Conservation (phyloP, 768 basidiomycete genomes). For the Terana coerulea region DNA sequence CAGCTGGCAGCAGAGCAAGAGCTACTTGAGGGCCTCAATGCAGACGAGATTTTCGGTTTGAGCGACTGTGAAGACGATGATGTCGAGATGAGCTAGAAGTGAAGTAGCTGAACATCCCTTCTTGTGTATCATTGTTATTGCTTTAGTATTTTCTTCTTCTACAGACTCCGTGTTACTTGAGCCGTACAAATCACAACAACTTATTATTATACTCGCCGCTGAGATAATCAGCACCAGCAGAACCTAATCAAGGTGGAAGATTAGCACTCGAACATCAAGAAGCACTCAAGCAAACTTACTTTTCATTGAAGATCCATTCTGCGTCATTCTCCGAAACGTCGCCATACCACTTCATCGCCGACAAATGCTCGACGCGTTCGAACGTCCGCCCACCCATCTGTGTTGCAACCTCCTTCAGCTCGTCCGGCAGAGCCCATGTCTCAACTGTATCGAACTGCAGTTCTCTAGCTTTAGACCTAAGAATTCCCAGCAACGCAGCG, state of each 20-base stretch:
- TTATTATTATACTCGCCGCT: too few species aligned
- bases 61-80: conserved; percentile 26
- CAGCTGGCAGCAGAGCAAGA: conserved; percentile 55
- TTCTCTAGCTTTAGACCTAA: conserved; percentile 33
- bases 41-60: conserved; percentile 22
- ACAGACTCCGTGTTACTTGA: too few species aligned
- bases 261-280: not conserved
- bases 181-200: too few species aligned
- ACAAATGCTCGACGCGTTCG: conserved; percentile 36
- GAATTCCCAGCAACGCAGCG: conserved; percentile 29
- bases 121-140: too few species aligned
- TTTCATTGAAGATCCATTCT: conserved; percentile 48
- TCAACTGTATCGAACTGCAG: conserved; percentile 38
- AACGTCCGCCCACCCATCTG: conserved; percentile 29
- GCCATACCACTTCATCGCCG: conserved; percentile 50
- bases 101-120: too few species aligned
- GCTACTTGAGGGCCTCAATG: conserved; percentile 26
- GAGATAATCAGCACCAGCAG: conserved; percentile 16
- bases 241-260: conserved; percentile 1
- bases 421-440: conserved; percentile 41
- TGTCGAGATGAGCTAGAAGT: conserved; percentile 4
- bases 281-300: conserved; percentile 13
- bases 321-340: conserved; percentile 28
- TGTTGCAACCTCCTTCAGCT: conserved; percentile 28
- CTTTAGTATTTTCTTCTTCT: too few species aligned